Conservation (phyloP, 441 rosid species). For the Dalechampia spathulata region DNA sequence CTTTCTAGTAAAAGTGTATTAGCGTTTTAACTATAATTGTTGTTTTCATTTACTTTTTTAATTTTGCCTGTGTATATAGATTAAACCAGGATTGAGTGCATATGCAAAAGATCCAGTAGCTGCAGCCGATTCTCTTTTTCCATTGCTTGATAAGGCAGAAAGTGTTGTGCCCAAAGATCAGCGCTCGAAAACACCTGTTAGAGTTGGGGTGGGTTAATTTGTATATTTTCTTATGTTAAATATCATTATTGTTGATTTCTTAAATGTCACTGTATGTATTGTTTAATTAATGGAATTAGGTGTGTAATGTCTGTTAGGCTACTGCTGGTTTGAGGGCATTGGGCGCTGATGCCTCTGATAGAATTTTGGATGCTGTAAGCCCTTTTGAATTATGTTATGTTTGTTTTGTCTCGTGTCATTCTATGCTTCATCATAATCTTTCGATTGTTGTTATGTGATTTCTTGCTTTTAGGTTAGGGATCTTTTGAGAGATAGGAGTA, state of each 20-base stretch:
- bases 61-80: too few species aligned
- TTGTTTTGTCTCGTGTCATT: conserved; percentile 6
- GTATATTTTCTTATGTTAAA: too few species aligned
- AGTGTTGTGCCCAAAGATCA: conserved; percentile 68
- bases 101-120: conserved; percentile 63
- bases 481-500: conserved; percentile 67
- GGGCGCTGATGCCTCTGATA: conserved; percentile 65
- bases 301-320: conserved; percentile 45
- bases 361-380: conserved; percentile 74
- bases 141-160: conserved; percentile 77
- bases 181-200: conserved; percentile 74
- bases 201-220: conserved; percentile 99
- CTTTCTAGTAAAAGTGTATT: too few species aligned
- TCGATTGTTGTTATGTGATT: conserved; percentile 13
- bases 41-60: too few species aligned
- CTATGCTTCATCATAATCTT: conserved; percentile 8
- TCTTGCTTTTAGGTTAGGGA: conserved; percentile 63
- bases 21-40: too few species aligned
- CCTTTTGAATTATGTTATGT: neutral
- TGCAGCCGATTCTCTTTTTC: conserved; percentile 57
- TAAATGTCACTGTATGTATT: too few species aligned
- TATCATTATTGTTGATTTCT: too few species aligned
- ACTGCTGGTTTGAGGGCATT: conserved; percentile 92
- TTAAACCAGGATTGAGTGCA: conserved; percentile 77
- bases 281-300: conserved; percentile 22